Evolutionary conservation across 805 yeast species (phyloP).

Genomic region (Phaffomyces opuntiae): DNA sequence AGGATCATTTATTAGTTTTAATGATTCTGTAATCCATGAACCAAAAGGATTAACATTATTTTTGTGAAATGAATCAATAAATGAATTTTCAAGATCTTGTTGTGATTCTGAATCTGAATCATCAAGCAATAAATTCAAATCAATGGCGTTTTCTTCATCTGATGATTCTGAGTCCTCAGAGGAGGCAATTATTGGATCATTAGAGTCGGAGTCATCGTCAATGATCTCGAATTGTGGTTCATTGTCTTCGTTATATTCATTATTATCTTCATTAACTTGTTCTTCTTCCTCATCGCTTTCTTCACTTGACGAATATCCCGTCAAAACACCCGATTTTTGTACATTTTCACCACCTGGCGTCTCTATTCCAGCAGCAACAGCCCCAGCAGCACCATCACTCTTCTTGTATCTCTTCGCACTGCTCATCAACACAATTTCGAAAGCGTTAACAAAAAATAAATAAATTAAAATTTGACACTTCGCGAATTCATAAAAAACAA

Average conservation of each 20-base stretch:
- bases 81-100: slow-evolving; percentile 12
- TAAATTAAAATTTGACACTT: too few relatives aligned
- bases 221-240: slow-evolving; percentile 14
- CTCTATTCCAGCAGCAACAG: too few relatives aligned
- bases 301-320: slow-evolving; percentile 19
- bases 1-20: slow-evolving; percentile 35
- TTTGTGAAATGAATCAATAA: slow-evolving; percentile 29
- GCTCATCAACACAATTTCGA: too few relatives aligned
- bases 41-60: slow-evolving; percentile 35
- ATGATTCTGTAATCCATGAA: slow-evolving; percentile 41
- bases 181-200: too few relatives aligned
- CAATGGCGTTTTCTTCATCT: slow-evolving; percentile 19
- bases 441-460: too few relatives aligned
- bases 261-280: too few relatives aligned
- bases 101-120: slow-evolving; percentile 3
- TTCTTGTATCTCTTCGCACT: too few relatives aligned
- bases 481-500: too few relatives aligned
- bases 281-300: slow-evolving; percentile 4
- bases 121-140: slow-evolving; percentile 9
- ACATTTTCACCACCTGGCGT: not conserved
- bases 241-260: not conserved
- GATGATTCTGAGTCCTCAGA: slow-evolving; percentile 1
- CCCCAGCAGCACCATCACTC: too few relatives aligned
- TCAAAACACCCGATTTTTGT: not conserved
- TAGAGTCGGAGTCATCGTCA: slow-evolving; percentile 1